These are phyloP conservation scores for Gentiana straminea DNA, from an alignment of 257 asterid genomes.

Conservation along the genomic window DNA sequence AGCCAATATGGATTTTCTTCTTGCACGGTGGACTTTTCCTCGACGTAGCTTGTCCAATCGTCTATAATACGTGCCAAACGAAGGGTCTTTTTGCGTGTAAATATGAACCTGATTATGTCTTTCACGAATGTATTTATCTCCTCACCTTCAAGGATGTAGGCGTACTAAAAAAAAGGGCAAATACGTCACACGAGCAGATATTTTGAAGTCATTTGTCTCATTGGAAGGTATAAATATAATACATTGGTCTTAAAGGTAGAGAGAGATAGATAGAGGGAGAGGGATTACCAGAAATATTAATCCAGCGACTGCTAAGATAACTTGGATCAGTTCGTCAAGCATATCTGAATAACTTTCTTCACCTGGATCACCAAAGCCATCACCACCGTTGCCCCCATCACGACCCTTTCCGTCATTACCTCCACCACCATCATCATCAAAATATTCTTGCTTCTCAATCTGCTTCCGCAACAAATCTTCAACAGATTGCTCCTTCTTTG, in stretches of 20 bases:
- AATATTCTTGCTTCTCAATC: conserved; percentile 54
- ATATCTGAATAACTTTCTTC: conserved; percentile 29
- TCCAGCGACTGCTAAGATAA: conserved; percentile 42
- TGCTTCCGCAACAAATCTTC: conserved; percentile 68
- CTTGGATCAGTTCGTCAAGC: conserved; percentile 52
- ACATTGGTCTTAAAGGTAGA: no score
- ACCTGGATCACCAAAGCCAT: conserved; percentile 37
- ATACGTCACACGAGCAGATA: background rate
- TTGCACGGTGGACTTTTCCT: conserved; percentile 19
- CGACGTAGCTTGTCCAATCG: conserved; percentile 24
- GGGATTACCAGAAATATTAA: conserved; percentile 48
- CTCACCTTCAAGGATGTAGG: conserved; percentile 52
- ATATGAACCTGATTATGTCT: conserved; percentile 44
- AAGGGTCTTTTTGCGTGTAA: conserved; percentile 42
- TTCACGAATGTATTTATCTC: conserved; percentile 33
- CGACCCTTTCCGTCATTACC: conserved; percentile 41
- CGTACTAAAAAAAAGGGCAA: conserved; percentile 44
- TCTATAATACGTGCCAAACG: conserved; percentile 41
- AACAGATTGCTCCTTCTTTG: conserved; percentile 41
- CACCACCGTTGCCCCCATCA: conserved; percentile 26
- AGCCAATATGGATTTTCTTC: conserved; percentile 46
- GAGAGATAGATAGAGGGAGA: conserved; percentile 2
- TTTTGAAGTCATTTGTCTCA: no score
- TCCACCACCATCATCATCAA: conserved; percentile 44
- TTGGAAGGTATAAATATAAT: no score